Evolutionary conservation across 768 basidiomycete species (phyloP), one percentile per base, ranked within the genome.

Genomic region (Termitomyces sp.): DNA sequence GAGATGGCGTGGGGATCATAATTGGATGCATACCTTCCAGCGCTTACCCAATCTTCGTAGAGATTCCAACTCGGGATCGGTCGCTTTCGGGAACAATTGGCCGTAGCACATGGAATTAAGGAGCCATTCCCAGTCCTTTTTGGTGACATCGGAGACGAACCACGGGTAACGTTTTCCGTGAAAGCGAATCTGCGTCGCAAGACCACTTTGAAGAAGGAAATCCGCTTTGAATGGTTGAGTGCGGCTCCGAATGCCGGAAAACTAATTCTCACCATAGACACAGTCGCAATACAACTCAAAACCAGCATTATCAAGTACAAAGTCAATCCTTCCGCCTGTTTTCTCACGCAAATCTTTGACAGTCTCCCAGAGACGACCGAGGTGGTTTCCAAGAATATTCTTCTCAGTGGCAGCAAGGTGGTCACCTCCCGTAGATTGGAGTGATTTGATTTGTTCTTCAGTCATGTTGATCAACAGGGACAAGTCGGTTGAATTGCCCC

Each of bases 341-440:
- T 86, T 86, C 58, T 83, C 81, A 53, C 86, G 83, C 51, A 94
- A 79, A 8, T 81, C 80, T 68, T 86, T 86, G 54, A 94, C 85
- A 60, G 84, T 76, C 20, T 88, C 83, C 92, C 93, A 95, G 9
- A 94, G 75, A 20, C 82, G 73, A 46, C 75, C 70, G 63, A 92
- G 78, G 69, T 94, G 81, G 74, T 97, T 96, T 40, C 94, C 95
- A 36, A 97, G 80, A 65, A 97, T 97, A 67, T 97, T 97, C 77
- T 96, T 95, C 76, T 96, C 94, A 1, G 96, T 95, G 1, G 94
- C 92, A 3, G 95, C 95, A 49, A 98, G 86, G 63, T 93, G 86
- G 50, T 94, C 96, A n/a, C 94, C 94, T 11, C 95, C 96, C 17
- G 95, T 96, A 14, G 94, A 95, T 71, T 98, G 96, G n/a, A 97